These are phyloP conservation scores for Parastagonospora nodorum DNA, from an alignment of 2,329 filamentous ascomycete species.

Conservation along the genomic window DNA sequence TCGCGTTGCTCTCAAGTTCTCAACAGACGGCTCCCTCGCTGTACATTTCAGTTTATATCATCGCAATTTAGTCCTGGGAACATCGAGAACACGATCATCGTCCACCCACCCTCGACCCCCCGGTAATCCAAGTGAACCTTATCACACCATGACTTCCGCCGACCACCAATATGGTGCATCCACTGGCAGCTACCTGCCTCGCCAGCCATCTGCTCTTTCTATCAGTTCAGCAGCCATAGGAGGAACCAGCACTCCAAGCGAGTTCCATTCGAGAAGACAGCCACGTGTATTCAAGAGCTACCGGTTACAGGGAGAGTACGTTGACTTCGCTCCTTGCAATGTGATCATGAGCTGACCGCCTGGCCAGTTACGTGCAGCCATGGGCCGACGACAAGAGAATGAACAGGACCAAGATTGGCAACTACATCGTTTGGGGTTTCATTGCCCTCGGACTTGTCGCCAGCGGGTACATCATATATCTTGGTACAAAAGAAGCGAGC, in stretches of 20 bases:
- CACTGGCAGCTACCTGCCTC: neutral
- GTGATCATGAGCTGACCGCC: neutral
- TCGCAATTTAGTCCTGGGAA: no score
- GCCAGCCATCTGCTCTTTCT: neutral
- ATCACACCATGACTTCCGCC: no score
- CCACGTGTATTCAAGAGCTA: constrained; percentile 29
- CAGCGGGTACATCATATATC: constrained; percentile 26
- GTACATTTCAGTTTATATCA: neutral
- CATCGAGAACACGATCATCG: no score
- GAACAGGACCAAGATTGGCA: constrained; percentile 26
- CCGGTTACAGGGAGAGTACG: constrained; percentile 28
- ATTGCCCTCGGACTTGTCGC: constrained; percentile 16
- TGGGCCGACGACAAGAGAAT: constrained; percentile 28
- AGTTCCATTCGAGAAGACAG: constrained; percentile 10
- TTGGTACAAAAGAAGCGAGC: constrained; percentile 18
- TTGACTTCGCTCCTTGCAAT: neutral
- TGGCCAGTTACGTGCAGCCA: constrained; percentile 24
- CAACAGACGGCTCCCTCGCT: no score
- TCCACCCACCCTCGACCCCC: no score
- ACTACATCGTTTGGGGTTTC: constrained; percentile 22
- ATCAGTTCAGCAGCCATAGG: neutral
- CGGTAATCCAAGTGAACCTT: no score
- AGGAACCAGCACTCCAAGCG: neutral
- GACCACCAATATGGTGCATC: neutral
- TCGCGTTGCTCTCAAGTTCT: no score